Percentiles rank a stretch among this genome's conserved stretches.
Conservation (phyloP, 163 green algal genomes). For the Prototheca cutis region DNA sequence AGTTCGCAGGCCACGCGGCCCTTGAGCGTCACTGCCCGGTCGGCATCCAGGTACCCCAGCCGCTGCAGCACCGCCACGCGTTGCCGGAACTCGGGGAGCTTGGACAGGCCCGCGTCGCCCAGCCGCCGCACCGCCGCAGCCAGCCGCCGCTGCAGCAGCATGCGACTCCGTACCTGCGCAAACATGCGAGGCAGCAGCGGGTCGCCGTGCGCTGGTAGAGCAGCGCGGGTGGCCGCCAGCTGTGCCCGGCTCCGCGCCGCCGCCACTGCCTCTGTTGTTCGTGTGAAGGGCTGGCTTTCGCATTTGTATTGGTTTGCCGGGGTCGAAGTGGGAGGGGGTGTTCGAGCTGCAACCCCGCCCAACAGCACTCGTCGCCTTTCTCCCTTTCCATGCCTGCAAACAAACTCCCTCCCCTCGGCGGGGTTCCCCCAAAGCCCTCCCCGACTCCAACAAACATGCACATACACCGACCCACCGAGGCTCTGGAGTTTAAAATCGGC, state of each 20-base stretch:
- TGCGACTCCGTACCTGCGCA: constrained; percentile 43
- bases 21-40: constrained; percentile 28
- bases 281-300: too few relatives aligned
- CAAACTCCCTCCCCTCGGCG: too few relatives aligned
- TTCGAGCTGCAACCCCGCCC: too few relatives aligned
- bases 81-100: constrained; percentile 88
- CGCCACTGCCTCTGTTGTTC: constrained; percentile 27
- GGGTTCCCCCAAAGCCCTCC: too few relatives aligned
- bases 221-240: constrained; percentile 18
- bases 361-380: too few relatives aligned
- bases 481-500: constrained; percentile 67
- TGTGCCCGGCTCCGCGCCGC: constrained; percentile 19
- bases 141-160: constrained; percentile 36
- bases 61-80: constrained; percentile 64
- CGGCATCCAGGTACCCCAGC: constrained; percentile 66
- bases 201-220: constrained; percentile 32
- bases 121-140: constrained; percentile 50
- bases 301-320: too few relatives aligned
- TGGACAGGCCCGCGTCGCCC: constrained; percentile 62
- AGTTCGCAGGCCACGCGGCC: constrained; percentile 30
- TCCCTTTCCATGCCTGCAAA: too few relatives aligned
- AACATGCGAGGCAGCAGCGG: constrained; percentile 50
- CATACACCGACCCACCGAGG: constrained; percentile 28
- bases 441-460: too few relatives aligned
- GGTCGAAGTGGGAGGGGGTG: too few relatives aligned